These are phyloP conservation scores for Penicillium sp. DNA, from an alignment of 2,329 filamentous ascomycete species.

Conservation along the genomic window DNA sequence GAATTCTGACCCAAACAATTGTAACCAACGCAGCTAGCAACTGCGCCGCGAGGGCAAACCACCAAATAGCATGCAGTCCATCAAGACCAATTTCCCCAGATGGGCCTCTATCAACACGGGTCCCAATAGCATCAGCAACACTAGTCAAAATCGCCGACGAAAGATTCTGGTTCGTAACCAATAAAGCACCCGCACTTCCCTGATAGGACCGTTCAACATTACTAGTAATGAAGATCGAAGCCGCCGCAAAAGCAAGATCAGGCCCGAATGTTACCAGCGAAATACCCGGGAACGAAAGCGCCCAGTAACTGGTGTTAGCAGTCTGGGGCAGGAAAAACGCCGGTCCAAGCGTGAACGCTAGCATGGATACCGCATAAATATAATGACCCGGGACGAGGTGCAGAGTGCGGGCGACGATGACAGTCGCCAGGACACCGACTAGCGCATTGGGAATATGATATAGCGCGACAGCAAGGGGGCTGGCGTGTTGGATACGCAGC, in stretches of 20 bases:
- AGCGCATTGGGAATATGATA: constrained; percentile 49
- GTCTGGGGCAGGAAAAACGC: constrained; percentile 45
- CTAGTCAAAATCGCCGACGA: constrained; percentile 43
- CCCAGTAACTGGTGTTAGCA: constrained; percentile 45
- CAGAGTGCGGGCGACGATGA: constrained; percentile 47
- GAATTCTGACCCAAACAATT: constrained; percentile 41
- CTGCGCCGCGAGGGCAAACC: constrained; percentile 42
- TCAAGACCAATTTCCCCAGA: constrained; percentile 29
- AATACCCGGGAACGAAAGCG: constrained; percentile 46
- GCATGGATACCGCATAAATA: constrained; percentile 48
- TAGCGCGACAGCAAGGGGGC: constrained; percentile 42
- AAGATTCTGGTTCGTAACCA: constrained; percentile 50
- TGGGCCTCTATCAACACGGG: constrained; percentile 20
- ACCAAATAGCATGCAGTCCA: constrained; percentile 43
- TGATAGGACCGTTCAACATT: constrained; percentile 49
- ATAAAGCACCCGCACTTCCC: constrained; percentile 46
- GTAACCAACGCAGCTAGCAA: constrained; percentile 36
- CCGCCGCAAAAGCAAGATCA: constrained; percentile 49
- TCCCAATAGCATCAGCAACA: constrained; percentile 40
- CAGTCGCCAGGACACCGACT: constrained; percentile 46
- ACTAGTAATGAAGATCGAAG: constrained; percentile 50
- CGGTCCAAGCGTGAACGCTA: constrained; percentile 40
- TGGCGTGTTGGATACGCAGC: constrained; percentile 39
- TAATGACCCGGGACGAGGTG: constrained; percentile 48
- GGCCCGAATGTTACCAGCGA: constrained; percentile 49